These are phyloP conservation scores for Tuber umbilicatum DNA, from an alignment of 495 filamentous ascomycete species.

Conservation along the genomic window DNA sequence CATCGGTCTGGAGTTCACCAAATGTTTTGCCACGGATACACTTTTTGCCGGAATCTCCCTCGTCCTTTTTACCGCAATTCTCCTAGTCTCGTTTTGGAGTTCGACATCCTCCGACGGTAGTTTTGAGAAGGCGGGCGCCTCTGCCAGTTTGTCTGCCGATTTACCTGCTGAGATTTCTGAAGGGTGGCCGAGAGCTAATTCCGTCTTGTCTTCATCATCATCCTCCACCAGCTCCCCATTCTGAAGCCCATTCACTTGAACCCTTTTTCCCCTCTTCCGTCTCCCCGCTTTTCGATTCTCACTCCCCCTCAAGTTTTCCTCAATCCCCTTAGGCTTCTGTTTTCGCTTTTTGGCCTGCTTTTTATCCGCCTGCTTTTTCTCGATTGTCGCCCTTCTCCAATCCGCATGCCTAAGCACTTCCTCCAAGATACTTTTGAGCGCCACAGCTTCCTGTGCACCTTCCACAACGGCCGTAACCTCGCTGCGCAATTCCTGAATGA, in stretches of 20 bases:
- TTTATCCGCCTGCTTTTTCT: constrained; percentile 6
- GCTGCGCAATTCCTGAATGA: constrained; percentile 19
- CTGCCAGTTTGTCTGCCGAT: neutral
- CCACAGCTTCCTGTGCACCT: constrained; percentile 35
- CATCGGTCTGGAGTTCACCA: neutral
- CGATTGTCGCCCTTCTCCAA: constrained; percentile 10
- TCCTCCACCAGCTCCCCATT: neutral
- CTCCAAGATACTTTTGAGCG: constrained; percentile 37
- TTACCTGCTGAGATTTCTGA: neutral
- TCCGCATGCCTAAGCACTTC: constrained; percentile 40
- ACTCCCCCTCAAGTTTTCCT: neutral
- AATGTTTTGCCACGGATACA: neutral
- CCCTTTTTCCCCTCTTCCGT: neutral
- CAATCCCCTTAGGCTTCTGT: neutral
- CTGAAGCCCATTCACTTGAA: neutral
- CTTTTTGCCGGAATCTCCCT: neutral
- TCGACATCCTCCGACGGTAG: neutral
- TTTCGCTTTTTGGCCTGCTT: constrained; percentile 2
- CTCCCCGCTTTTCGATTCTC: neutral
- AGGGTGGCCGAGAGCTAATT: neutral
- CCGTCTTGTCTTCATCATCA: neutral
- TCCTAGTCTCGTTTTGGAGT: neutral
- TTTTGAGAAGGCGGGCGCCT: neutral
- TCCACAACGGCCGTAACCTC: constrained; percentile 36
- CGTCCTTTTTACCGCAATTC: neutral